Evolutionary conservation across 768 basidiomycete species (phyloP).

Genomic region (Collybia sordida): DNA sequence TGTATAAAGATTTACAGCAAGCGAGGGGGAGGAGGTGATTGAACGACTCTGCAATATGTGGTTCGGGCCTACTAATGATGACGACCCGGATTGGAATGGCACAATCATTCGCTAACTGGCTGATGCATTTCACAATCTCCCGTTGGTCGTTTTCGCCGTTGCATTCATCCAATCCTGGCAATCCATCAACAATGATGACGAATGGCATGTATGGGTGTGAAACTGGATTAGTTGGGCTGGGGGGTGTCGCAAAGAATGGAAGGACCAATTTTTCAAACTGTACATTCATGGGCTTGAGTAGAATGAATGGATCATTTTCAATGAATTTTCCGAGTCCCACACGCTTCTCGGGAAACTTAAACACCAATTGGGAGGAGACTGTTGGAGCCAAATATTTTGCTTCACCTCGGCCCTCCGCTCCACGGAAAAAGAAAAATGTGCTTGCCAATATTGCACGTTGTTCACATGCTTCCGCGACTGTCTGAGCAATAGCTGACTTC

Average conservation of each 20-base stretch:
- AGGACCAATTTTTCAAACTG: constrained; percentile 3
- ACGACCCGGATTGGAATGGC: constrained; percentile 1
- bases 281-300: not conserved
- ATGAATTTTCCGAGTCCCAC: not conserved
- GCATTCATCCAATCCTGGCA: constrained; percentile 2
- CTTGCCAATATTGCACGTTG: not conserved
- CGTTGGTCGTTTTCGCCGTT: not conserved
- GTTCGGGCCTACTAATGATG: constrained; percentile 3
- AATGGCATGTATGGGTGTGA: too few relatives aligned
- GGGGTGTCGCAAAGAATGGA: too few relatives aligned
- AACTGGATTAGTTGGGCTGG: too few relatives aligned
- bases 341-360: constrained; percentile 4
- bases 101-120: not conserved
- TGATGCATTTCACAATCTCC: not conserved
- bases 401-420: constrained; percentile 20
- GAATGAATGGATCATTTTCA: not conserved
- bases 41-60: not conserved
- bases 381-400: constrained; percentile 25
- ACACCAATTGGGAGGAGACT: constrained; percentile 23
- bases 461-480: not conserved
- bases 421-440: constrained; percentile 14
- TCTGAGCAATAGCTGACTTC: not conserved
- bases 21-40: not conserved
- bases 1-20: too few relatives aligned
- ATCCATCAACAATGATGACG: not conserved